These are phyloP conservation scores for Rosa persica DNA, from an alignment of 306 rosid genomes.

Conservation along the genomic window DNA sequence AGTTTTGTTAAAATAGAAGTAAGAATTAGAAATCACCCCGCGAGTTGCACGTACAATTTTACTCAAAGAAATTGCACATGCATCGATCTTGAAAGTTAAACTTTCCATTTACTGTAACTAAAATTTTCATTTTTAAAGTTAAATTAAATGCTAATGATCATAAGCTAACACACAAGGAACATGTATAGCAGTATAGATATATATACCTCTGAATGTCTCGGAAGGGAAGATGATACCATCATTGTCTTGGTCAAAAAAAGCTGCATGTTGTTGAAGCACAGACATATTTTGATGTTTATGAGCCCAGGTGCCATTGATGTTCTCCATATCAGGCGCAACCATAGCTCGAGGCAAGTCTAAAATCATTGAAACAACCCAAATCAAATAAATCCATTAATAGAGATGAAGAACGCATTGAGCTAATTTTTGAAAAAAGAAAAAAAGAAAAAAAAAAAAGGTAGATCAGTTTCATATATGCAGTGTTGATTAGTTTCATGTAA, in stretches of 20 bases:
- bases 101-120: not conserved
- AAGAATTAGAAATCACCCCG: too few species aligned
- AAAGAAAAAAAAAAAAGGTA: not conserved
- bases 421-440: not conserved
- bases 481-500: not conserved
- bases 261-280: conserved; percentile 75
- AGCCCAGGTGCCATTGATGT: conserved; percentile 60
- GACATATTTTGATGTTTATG: conserved; percentile 64
- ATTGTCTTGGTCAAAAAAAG: conserved; percentile 66
- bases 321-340: conserved; percentile 62
- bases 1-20: too few species aligned
- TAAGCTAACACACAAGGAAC: not conserved
- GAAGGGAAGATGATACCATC: conserved; percentile 73
- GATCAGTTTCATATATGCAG: not conserved
- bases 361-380: not conserved
- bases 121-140: not conserved
- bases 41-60: too few species aligned
- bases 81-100: not conserved
- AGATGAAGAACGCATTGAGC: not conserved
- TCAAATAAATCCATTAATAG: not conserved
- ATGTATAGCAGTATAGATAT: not conserved
- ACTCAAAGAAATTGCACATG: not conserved
- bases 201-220: conserved; percentile 65
- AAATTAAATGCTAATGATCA: not conserved
- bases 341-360: conserved; percentile 67